phyloP scores from a whole-genome alignment of 108 stramenopile genomes.

The Phaeodactylum tricornutum region DNA sequence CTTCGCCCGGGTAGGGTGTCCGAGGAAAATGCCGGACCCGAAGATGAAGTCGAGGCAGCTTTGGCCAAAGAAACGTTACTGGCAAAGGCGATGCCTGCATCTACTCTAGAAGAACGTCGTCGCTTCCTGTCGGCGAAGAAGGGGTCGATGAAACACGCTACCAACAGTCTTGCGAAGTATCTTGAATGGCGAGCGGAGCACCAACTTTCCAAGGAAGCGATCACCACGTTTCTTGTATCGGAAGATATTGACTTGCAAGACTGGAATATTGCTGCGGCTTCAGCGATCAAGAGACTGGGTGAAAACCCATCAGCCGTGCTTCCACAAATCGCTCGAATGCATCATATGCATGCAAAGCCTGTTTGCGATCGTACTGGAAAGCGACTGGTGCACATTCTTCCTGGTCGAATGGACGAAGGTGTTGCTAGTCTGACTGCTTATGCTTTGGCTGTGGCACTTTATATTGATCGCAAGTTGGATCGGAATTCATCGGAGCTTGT shows the following conservation, averaged over 20 bases:
- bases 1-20: too few species aligned
- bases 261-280: slow-evolving; percentile 20
- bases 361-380: slow-evolving; percentile 16
- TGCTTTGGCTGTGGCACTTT: slow-evolving; percentile 59
- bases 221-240: slow-evolving; percentile 3
- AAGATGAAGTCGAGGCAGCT: too few species aligned
- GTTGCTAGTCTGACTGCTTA: slow-evolving; percentile 41
- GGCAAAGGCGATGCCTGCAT: too few species aligned
- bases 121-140: slow-evolving; percentile 21
- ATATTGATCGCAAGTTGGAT: slow-evolving; percentile 40
- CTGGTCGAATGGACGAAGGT: slow-evolving; percentile 43
- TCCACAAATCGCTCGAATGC: slow-evolving; percentile 17
- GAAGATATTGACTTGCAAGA: slow-evolving; percentile 15
- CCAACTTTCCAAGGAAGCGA: slow-evolving; percentile 2
- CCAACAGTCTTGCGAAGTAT: slow-evolving; percentile 12
- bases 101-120: slow-evolving; percentile 23
- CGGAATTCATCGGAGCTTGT: slow-evolving; percentile 34
- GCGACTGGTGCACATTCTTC: slow-evolving; percentile 50
- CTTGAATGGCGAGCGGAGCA: slow-evolving; percentile 21
- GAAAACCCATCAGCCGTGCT: slow-evolving; percentile 9
- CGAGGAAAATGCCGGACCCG: too few species aligned
- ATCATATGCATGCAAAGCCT: neutral
- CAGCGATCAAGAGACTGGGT: slow-evolving; percentile 11
- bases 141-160: slow-evolving; percentile 9
- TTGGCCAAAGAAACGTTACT: slow-evolving; percentile 4